Conservation (phyloP, 2,329 filamentous ascomycete species). For the Diaporthe sp. region DNA sequence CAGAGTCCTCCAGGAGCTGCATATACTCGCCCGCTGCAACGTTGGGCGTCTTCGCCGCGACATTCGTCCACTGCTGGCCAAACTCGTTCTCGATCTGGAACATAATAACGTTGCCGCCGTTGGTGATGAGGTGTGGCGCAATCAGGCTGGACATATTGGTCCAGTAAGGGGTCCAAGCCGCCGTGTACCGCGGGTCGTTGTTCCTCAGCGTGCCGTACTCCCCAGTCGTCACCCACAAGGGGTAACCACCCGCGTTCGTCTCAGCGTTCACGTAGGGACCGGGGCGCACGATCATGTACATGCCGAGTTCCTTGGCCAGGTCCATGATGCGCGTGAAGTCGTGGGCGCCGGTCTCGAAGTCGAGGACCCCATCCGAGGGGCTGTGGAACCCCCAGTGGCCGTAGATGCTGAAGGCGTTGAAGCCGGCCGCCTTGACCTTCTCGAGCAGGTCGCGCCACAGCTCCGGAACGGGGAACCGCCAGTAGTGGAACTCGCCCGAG, state of each 20-base stretch:
- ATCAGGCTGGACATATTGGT: constrained; percentile 60
- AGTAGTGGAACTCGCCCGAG: constrained; percentile 56
- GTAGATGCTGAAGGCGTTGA: constrained; percentile 56
- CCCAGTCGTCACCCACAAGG: constrained; percentile 71
- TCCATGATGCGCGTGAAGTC: constrained; percentile 63
- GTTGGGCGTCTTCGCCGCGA: constrained; percentile 57
- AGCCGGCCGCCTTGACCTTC: constrained; percentile 54
- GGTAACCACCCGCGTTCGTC: constrained; percentile 70
- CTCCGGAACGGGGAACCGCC: constrained; percentile 52
- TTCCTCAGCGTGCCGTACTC: constrained; percentile 64
- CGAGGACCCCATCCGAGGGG: constrained; percentile 46
- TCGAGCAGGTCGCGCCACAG: constrained; percentile 55
- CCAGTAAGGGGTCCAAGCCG: constrained; percentile 66
- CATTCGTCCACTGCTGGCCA: constrained; percentile 54
- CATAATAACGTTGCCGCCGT: constrained; percentile 65
- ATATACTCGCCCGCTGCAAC: constrained; percentile 63
- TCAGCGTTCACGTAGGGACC: constrained; percentile 74
- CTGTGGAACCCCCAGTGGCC: constrained; percentile 55
- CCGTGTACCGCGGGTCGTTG: constrained; percentile 62
- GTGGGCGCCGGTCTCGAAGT: constrained; percentile 63
- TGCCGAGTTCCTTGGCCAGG: constrained; percentile 62
- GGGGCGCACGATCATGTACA: constrained; percentile 66
- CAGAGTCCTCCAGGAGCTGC: constrained; percentile 64
- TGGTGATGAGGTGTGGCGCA: constrained; percentile 63
- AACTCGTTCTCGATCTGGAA: constrained; percentile 70